Conservation (phyloP, 2,329 filamentous ascomycete species). For the Lasiodiplodia sp. region DNA sequence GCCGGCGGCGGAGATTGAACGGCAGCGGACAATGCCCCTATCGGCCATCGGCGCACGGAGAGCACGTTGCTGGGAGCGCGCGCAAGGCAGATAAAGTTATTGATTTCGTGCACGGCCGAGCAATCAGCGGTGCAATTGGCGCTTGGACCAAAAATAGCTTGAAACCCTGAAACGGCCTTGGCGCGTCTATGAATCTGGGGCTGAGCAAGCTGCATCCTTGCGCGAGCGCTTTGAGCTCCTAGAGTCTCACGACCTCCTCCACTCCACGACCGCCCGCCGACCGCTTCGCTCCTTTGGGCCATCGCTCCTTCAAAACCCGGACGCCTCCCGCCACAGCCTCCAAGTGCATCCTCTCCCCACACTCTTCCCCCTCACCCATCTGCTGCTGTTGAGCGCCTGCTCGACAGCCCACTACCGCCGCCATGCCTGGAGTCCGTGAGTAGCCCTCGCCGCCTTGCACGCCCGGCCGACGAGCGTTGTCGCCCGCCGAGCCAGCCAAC, state of each 20-base stretch:
- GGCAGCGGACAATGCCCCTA: slow-evolving; percentile 24
- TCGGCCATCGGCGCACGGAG: slow-evolving; percentile 22
- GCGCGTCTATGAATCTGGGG: slow-evolving; percentile 28
- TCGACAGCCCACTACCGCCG: slow-evolving; percentile 29
- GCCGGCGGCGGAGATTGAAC: slow-evolving; percentile 15
- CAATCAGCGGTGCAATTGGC: slow-evolving; percentile 28
- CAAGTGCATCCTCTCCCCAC: slow-evolving; percentile 8
- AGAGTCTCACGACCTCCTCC: slow-evolving; percentile 30
- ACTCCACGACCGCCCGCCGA: slow-evolving; percentile 29
- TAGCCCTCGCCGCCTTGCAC: slow-evolving; percentile 31
- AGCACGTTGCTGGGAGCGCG: neutral
- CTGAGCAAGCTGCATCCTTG: slow-evolving; percentile 31
- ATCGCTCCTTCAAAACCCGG: slow-evolving; percentile 27
- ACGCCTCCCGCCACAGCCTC: slow-evolving; percentile 25
- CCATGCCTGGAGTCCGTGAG: slow-evolving; percentile 51
- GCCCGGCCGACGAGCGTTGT: slow-evolving; percentile 2
- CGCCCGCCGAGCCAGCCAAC: neutral
- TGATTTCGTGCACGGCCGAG: slow-evolving; percentile 22
- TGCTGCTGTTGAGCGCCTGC: slow-evolving; percentile 9
- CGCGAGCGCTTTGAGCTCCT: slow-evolving; percentile 28
- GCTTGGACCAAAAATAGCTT: slow-evolving; percentile 31
- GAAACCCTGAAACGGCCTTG: slow-evolving; percentile 26
- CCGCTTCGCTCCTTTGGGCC: slow-evolving; percentile 29
- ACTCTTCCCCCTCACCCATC: neutral
- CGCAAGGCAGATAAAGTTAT: slow-evolving; percentile 28